Evolutionary conservation across 805 yeast genomes (phyloP), one percentile per base, ranked within the genome.

Genomic region (Yarrowia phangngaensis): DNA sequence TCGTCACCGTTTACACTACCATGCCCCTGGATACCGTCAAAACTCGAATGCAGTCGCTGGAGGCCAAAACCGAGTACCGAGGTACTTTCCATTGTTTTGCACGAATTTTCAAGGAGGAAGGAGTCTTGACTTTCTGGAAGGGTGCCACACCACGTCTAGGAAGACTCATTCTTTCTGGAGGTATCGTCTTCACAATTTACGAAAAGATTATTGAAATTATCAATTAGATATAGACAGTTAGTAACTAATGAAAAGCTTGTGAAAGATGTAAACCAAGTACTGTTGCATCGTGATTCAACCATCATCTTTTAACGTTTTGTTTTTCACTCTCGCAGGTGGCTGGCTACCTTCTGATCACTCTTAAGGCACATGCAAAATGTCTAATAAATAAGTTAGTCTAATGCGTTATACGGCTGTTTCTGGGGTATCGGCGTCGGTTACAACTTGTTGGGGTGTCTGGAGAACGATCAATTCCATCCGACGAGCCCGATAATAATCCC

Each of bases 111-210:
- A 81, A 70, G 60, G 82, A 90, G 49, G 98, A 90, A 68, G 98
- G 98, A 8, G 68, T 89, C 55, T 69, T 77, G 60, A 84, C 96
- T 4, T 87, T 88, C 68, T 90, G 98, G 98, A 86, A 86, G 67
- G 98, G 98, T 54, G 95, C 97, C 26, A 92, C 97, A 2, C 97
- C 98, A 35, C 76, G 98, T 62, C 71, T 90, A 53, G 97, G 97
- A 5, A 78, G 98, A 59, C 74, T 90, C 62, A 79, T 89, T 26
- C 73, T 90, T 61, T 84, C 95, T 67, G 98, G 98, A 53, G 98
- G 98, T 59, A 90, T 90, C 56, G 97, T 92, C 20, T 90, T 90
- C 69, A 92, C 97, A 15, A 85, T 92, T 51, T 90, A 90, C 65
- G 98, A 90, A 64, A 85, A 88, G 68, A 82, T 90, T 70, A 71